A percentile compares a stretch with the other conserved stretches of the same genome.
phyloP scores from a whole-genome alignment of 1,284 basidiomycete genomes.

The Trametes versicolor region DNA sequence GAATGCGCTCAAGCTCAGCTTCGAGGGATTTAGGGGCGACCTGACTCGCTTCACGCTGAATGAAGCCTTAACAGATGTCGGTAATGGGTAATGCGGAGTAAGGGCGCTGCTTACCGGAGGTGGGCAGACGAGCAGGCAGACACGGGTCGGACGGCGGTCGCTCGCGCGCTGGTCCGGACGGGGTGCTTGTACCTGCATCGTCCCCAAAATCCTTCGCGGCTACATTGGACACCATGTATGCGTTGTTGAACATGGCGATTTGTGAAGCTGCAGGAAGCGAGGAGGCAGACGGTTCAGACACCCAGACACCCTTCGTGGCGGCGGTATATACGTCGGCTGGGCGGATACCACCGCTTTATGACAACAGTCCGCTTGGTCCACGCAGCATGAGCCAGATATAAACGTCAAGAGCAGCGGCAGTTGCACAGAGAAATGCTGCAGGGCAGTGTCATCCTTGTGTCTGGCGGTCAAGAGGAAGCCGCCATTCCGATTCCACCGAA shows the following conservation, averaged over 20 bases:
- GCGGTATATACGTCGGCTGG: background rate
- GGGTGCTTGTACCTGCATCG: constrained; percentile 15
- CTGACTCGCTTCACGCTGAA: constrained; percentile 71
- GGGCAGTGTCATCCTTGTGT: constrained; percentile 23
- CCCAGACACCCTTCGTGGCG: background rate
- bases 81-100: constrained; percentile 16
- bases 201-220: constrained; percentile 43
- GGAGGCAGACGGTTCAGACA: background rate
- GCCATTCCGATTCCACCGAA: too few species aligned
- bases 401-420: background rate
- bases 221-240: constrained; percentile 54
- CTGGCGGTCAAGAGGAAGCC: constrained; percentile 2
- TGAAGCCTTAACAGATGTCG: constrained; percentile 58
- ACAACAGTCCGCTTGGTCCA: background rate
- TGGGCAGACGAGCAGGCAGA: constrained; percentile 73
- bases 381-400: constrained; percentile 8
- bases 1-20: constrained; percentile 49
- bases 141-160: constrained; percentile 62
- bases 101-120: constrained; percentile 56
- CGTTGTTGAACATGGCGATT: constrained; percentile 63
- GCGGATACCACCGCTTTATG: constrained; percentile 4
- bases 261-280: background rate
- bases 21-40: constrained; percentile 62
- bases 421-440: background rate
- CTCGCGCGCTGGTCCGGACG: constrained; percentile 41